phyloP scores from a whole-genome alignment of 371 early-diverging fungal genomes.

The Mucor saturninus region DNA sequence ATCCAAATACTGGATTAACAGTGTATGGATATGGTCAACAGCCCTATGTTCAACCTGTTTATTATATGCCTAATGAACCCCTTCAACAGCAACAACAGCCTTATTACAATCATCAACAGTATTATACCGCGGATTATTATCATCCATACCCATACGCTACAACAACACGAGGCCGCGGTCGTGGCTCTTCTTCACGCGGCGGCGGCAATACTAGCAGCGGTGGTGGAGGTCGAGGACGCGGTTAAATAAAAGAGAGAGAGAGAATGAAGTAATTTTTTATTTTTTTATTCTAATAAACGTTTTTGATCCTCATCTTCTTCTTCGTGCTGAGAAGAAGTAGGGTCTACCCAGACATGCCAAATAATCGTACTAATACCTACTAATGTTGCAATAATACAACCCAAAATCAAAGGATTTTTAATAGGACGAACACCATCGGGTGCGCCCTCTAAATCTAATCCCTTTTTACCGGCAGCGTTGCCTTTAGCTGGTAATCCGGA shows the following conservation, averaged over 20 bases:
- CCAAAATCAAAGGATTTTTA: slow-evolving; percentile 56
- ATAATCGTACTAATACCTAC: slow-evolving; percentile 69
- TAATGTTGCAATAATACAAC: slow-evolving; percentile 65
- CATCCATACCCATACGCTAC: not conserved
- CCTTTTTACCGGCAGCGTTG: slow-evolving; percentile 64
- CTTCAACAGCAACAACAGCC: slow-evolving; percentile 12
- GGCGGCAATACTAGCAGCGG: not conserved
- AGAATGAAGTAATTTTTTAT: not conserved
- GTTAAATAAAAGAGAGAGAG: not conserved
- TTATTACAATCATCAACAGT: slow-evolving; percentile 22
- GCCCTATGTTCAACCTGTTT: slow-evolving; percentile 26
- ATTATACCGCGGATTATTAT: slow-evolving; percentile 7
- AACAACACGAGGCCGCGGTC: slow-evolving; percentile 4
- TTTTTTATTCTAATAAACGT: slow-evolving; percentile 13
- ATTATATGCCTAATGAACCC: slow-evolving; percentile 17
- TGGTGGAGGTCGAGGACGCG: slow-evolving; percentile 9
- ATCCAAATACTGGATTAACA: slow-evolving; percentile 22
- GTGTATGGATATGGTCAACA: slow-evolving; percentile 20
- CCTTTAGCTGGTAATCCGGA: slow-evolving; percentile 51
- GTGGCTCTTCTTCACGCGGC: not conserved
- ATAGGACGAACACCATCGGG: slow-evolving; percentile 53
- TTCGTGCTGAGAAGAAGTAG: slow-evolving; percentile 2
- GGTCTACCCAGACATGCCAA: slow-evolving; percentile 64
- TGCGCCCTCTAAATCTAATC: slow-evolving; percentile 53
- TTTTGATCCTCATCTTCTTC: slow-evolving; percentile 34